A percentile compares a stretch with the other conserved stretches of the same genome.
These are phyloP conservation scores for Caryopteris hybrid DNA, from an alignment of 305 asterid species.

Conservation along the genomic window DNA sequence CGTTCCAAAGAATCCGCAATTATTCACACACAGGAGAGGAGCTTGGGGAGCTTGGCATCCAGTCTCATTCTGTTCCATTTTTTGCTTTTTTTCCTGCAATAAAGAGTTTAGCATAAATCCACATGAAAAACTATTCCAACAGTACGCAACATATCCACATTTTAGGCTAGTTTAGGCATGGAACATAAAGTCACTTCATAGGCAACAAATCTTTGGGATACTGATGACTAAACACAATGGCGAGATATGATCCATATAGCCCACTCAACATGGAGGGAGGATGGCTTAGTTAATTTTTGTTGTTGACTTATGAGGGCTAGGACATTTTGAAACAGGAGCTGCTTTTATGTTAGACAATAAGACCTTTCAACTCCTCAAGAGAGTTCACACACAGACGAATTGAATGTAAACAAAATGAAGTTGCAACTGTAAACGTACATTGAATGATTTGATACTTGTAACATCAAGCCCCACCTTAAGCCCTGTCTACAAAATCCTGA, in stretches of 20 bases:
- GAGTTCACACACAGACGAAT: not conserved
- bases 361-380: not conserved
- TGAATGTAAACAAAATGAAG: not conserved
- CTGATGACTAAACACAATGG: not conserved
- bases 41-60: constrained; percentile 74
- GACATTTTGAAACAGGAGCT: not conserved
- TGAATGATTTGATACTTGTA: not conserved
- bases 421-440: not conserved
- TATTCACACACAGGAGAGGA: constrained; percentile 52
- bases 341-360: not conserved
- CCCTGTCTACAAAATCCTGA: not conserved
- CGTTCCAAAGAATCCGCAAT: constrained; percentile 65
- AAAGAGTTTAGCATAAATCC: not conserved
- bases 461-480: not conserved
- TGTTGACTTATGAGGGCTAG: not conserved
- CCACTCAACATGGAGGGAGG: not conserved
- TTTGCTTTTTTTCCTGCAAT: constrained; percentile 23
- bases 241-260: not conserved
- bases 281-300: not conserved
- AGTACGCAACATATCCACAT: not conserved
- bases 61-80: constrained; percentile 66
- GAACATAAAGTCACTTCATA: not conserved
- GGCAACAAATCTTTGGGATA: not conserved
- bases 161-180: not conserved
- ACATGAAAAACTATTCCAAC: not conserved